These are phyloP conservation scores for Neurospora hispaniola DNA, from an alignment of 495 filamentous ascomycete genomes.

Conservation along the genomic window DNA sequence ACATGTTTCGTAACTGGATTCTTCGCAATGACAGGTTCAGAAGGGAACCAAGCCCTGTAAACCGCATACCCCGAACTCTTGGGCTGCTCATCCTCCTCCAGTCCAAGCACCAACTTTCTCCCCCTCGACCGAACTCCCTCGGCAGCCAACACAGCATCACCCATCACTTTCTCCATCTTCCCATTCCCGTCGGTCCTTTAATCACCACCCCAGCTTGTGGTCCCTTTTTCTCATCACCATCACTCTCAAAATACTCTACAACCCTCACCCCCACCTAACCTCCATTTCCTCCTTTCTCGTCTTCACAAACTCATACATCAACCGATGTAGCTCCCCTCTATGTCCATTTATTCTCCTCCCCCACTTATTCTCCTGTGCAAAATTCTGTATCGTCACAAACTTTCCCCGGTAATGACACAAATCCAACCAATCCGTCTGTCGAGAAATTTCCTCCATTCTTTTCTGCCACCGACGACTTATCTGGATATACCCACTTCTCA, in stretches of 20 bases:
- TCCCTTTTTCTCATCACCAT: slow-evolving; percentile 5
- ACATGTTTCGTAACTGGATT: slow-evolving; percentile 51
- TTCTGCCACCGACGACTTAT: slow-evolving; percentile 33
- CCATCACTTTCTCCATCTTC: slow-evolving; percentile 38
- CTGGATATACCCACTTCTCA: slow-evolving; percentile 24
- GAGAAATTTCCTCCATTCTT: slow-evolving; percentile 38
- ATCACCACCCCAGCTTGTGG: slow-evolving; percentile 44
- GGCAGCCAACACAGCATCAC: slow-evolving; percentile 50
- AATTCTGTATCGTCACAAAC: slow-evolving; percentile 23
- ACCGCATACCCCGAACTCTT: slow-evolving; percentile 51
- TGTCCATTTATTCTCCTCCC: slow-evolving; percentile 44
- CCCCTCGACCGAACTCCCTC: slow-evolving; percentile 53
- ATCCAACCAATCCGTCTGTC: slow-evolving; percentile 29
- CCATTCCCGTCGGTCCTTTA: neutral
- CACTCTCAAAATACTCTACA: slow-evolving; percentile 49
- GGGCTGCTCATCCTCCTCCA: slow-evolving; percentile 52
- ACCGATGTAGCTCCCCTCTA: slow-evolving; percentile 47
- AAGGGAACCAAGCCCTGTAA: slow-evolving; percentile 48
- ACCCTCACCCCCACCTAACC: slow-evolving; percentile 45
- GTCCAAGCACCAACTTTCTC: slow-evolving; percentile 49
- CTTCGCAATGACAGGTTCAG: slow-evolving; percentile 44
- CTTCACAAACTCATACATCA: neutral
- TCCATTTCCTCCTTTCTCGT: slow-evolving; percentile 31
- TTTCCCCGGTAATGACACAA: slow-evolving; percentile 22
- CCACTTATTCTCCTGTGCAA: slow-evolving; percentile 20